Percentiles rank a stretch among this genome's conserved stretches.
Conservation (phyloP, 306 rosid species). For the Styphnolobium japonicum region DNA sequence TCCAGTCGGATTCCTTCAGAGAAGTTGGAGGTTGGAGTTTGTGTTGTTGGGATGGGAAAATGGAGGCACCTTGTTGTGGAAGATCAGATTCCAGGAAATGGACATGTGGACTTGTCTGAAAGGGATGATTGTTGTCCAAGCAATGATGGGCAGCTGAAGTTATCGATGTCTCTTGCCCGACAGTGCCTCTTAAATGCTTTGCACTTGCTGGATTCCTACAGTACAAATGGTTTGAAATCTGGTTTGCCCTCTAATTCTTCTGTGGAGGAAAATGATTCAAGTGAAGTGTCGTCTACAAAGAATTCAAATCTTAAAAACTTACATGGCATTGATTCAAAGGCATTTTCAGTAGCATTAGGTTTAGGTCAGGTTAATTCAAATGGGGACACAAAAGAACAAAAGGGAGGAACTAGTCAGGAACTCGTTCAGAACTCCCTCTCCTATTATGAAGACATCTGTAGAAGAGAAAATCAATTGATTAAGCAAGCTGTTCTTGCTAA, state of each 20-base stretch:
- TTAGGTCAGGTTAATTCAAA: slow-evolving; percentile 64
- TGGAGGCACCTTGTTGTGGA: slow-evolving; percentile 92
- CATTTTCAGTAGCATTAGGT: slow-evolving; percentile 50
- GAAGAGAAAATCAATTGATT: slow-evolving; percentile 65
- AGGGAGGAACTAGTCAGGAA: slow-evolving; percentile 77
- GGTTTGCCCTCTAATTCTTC: slow-evolving; percentile 63
- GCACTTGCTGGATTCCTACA: slow-evolving; percentile 58
- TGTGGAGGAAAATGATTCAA: slow-evolving; percentile 61
- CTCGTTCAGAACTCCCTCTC: slow-evolving; percentile 83
- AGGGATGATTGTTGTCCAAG: slow-evolving; percentile 43
- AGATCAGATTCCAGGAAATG: slow-evolving; percentile 58
- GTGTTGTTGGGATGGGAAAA: slow-evolving; percentile 82
- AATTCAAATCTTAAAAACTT: slow-evolving; percentile 58
- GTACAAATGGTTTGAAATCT: slow-evolving; percentile 43
- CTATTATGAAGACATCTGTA: slow-evolving; percentile 60
- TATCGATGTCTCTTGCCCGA: slow-evolving; percentile 78
- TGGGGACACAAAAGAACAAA: slow-evolving; percentile 87
- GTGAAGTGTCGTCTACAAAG: slow-evolving; percentile 59
- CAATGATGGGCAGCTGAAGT: slow-evolving; percentile 62
- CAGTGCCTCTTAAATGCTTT: slow-evolving; percentile 78
- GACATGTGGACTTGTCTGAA: slow-evolving; percentile 38
- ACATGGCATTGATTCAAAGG: slow-evolving; percentile 61
- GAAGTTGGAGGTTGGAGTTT: slow-evolving; percentile 59
- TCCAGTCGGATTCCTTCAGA: slow-evolving; percentile 41
- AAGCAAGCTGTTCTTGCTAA: slow-evolving; percentile 91